phyloP scores from a whole-genome alignment of 2,329 filamentous ascomycete species.

The Pyrenophora teres region DNA sequence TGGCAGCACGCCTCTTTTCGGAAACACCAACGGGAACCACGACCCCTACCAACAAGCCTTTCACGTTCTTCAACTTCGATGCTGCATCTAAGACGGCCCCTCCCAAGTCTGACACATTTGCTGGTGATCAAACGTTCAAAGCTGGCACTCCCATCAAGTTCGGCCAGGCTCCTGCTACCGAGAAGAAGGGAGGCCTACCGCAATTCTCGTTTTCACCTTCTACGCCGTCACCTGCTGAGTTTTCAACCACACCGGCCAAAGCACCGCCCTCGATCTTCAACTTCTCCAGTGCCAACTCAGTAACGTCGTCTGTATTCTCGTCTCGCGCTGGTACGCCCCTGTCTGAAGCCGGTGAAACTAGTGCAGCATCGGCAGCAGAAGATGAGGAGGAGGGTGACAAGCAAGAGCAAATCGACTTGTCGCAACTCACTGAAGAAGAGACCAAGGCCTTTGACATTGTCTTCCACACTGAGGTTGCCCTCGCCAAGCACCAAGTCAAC shows the following conservation, averaged over 20 bases:
- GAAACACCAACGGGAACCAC: constrained; percentile 31
- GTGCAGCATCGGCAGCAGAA: constrained; percentile 33
- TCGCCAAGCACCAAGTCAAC: constrained; percentile 37
- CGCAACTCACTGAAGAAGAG: constrained; percentile 42
- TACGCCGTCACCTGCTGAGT: constrained; percentile 30
- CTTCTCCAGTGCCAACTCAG: constrained; percentile 34
- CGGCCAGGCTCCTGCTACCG: constrained; percentile 25
- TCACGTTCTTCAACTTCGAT: constrained; percentile 37
- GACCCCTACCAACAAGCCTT: constrained; percentile 34
- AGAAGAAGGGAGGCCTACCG: constrained; percentile 29
- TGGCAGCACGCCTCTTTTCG: constrained; percentile 17
- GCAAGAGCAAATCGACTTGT: constrained; percentile 37
- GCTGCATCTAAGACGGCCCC: constrained; percentile 36
- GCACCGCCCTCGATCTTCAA: constrained; percentile 29
- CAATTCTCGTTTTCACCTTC: constrained; percentile 36
- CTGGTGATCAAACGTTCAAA: constrained; percentile 47
- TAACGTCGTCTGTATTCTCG: constrained; percentile 36
- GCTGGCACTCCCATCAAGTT: constrained; percentile 45
- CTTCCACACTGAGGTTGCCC: constrained; percentile 36
- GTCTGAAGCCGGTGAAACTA: constrained; percentile 40
- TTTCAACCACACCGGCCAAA: constrained; percentile 37
- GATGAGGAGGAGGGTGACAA: constrained; percentile 39
- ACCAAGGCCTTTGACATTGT: constrained; percentile 37
- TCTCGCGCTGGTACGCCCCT: constrained; percentile 45
- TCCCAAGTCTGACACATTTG: constrained; percentile 35